A percentile compares a stretch with the other conserved stretches of the same genome.
phyloP scores from a whole-genome alignment of 2,329 filamentous ascomycete species.

The Aureobasidium sp. region DNA sequence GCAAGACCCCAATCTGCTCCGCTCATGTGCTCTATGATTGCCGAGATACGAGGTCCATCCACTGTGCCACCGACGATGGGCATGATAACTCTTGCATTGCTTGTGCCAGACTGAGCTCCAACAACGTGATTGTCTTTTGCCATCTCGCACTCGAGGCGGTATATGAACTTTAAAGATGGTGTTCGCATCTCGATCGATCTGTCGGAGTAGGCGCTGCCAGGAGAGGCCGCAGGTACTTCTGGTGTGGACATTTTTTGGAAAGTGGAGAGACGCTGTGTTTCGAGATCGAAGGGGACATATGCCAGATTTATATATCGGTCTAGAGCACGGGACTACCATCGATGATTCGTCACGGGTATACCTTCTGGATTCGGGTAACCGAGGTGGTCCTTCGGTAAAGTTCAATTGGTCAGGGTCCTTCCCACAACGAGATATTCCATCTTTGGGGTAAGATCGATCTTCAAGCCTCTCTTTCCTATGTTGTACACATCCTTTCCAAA shows the following conservation, averaged over 20 bases:
- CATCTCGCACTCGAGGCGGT: slow-evolving; percentile 21
- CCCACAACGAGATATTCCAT: not conserved
- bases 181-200: slow-evolving; percentile 15
- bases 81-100: slow-evolving; percentile 17
- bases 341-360: not conserved
- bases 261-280: not conserved
- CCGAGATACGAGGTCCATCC: slow-evolving; percentile 19
- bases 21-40: slow-evolving; percentile 17
- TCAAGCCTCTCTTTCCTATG: not conserved
- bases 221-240: not conserved
- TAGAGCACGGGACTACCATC: not conserved
- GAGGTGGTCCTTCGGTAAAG: not conserved
- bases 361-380: not conserved
- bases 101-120: slow-evolving; percentile 16
- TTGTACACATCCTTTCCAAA: not conserved
- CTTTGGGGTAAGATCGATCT: not conserved
- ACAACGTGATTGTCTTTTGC: slow-evolving; percentile 17
- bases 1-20: slow-evolving; percentile 21
- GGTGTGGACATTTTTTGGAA: not conserved
- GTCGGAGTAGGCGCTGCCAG: not conserved
- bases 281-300: not conserved
- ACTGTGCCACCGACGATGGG: slow-evolving; percentile 19
- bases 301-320: not conserved
- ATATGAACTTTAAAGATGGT: slow-evolving; percentile 20
- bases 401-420: not conserved